Base-by-base conservation (phyloP, 176 grass and related monocot species). In the Guadua angustifolia region DNA sequence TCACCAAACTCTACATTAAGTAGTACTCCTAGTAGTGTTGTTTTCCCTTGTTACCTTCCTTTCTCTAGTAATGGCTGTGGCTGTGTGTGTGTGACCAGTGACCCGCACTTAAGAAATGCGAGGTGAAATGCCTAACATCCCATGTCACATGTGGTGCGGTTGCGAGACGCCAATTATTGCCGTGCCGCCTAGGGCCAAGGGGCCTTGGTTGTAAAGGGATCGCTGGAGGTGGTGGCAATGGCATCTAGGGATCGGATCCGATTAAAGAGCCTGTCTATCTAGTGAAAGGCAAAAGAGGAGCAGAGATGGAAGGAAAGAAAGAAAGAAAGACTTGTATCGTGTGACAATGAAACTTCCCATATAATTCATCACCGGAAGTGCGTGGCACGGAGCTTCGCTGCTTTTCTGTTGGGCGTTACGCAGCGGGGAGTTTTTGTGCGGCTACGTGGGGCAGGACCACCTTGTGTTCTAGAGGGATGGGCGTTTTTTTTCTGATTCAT, bases 171-270 rank as follows among this genome's bases (percentile, higher is more conserved):
- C 22, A 79, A 85, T 86, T 47, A 84, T 85, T 88, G 82, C 78
- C 60, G 90, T 85, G 82, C 62, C 18, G 18, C 80, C 56, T 40
- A 55, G 81, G 81, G 75, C 50, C 67, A 80, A 73, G 66, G 45
- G 51, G 36, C 26, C 72, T 86, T 77, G 82, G 68, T 89, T 85
- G 83, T 88, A 92, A 92, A 88, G 86, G 66, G 66, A 2, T 47
- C 73, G 51, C 47, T 52, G 33, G 52, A 39, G 82, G 18, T 38
- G 22, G 51, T 40, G 78, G 57, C 32, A 51, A 78, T 65, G 76
- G 86, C 86, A 86, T 77, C 74, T 81, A 14, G 25, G 83, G 69
- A 91, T 91, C 83, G 86, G 75, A 79, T 83, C 88, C 42, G 55
- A 74, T 62, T 74, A 83, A 90, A 86, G 73, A 72, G 43, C 36